Conservation (phyloP, 2,329 filamentous ascomycete species). For the Phialemoniopsis sp. region DNA sequence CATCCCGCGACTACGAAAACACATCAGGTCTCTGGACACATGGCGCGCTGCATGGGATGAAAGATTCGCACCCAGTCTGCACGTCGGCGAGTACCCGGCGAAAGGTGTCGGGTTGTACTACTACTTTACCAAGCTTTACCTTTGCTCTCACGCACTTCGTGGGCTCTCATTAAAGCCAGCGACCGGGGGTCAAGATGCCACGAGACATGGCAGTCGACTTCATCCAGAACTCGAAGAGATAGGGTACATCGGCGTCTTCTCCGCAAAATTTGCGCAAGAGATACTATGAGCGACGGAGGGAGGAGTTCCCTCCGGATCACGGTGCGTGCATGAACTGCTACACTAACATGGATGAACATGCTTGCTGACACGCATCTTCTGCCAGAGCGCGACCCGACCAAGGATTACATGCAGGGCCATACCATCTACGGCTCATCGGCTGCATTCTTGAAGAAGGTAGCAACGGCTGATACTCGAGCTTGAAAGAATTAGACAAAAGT, state of each 20-base stretch:
- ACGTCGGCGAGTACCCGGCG: neutral
- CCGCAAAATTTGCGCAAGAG: neutral
- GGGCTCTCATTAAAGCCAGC: neutral
- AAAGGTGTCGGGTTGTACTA: conserved; percentile 2
- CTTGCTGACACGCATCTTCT: no score
- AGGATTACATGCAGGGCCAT: no score
- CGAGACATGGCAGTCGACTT: no score
- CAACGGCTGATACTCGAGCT: no score
- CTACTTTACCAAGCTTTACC: conserved; percentile 1
- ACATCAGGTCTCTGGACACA: neutral
- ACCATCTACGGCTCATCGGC: no score
- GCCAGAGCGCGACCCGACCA: neutral
- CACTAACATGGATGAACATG: no score
- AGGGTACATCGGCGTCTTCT: no score
- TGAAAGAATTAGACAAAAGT: no score
- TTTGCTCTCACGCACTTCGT: conserved; percentile 1
- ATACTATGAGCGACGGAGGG: conserved; percentile 1
- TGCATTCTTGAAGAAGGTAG: no score
- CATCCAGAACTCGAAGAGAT: neutral
- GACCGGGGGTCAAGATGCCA: conserved; percentile 1
- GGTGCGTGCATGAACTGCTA: neutral
- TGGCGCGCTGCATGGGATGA: neutral
- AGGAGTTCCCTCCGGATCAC: conserved; percentile 1
- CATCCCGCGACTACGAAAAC: neutral
- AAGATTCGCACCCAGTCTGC: neutral